phyloP scores from a whole-genome alignment of 2,329 filamentous ascomycete genomes.

The Phoma sp. region DNA sequence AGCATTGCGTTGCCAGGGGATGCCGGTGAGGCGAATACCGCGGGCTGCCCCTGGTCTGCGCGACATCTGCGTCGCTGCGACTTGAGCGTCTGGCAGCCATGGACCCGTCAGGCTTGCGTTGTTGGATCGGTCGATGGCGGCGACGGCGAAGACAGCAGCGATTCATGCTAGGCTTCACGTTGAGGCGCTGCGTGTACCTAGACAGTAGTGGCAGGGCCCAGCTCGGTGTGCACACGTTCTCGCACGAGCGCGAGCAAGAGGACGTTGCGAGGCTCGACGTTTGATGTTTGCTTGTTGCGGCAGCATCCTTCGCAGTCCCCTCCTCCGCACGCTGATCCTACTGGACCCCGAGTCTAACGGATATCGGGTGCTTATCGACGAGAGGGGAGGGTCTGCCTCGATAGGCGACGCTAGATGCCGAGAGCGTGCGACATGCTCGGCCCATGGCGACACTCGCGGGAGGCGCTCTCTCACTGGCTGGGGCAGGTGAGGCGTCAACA shows the following conservation, averaged over 20 bases:
- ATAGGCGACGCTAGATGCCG: conserved; percentile 30
- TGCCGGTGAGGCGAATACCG: conserved; percentile 33
- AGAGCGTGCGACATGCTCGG: conserved; percentile 17
- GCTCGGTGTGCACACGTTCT: not conserved
- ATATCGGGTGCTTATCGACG: conserved; percentile 38
- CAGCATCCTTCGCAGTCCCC: conserved; percentile 22
- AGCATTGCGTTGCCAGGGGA: conserved; percentile 24
- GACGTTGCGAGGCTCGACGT: conserved; percentile 13
- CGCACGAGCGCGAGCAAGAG: not conserved
- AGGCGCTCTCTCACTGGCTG: conserved; percentile 31
- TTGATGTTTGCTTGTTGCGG: conserved; percentile 29
- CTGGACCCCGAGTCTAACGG: conserved; percentile 31
- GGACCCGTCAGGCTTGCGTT: conserved; percentile 21
- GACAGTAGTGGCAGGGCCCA: not conserved
- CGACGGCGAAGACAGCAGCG: conserved; percentile 7
- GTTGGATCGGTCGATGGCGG: conserved; percentile 29
- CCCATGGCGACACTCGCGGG: conserved; percentile 5
- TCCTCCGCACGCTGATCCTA: conserved; percentile 31
- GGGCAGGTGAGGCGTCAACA: conserved; percentile 24
- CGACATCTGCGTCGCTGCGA: not conserved
- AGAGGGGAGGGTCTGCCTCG: conserved; percentile 31
- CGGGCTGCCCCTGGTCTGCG: conserved; percentile 11
- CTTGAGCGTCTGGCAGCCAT: conserved; percentile 14
- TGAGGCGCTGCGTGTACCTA: conserved; percentile 1
- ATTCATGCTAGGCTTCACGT: conserved; percentile 12